These are phyloP conservation scores for Apiospora sp. DNA, from an alignment of 2,329 filamentous ascomycete genomes.

Conservation along the genomic window DNA sequence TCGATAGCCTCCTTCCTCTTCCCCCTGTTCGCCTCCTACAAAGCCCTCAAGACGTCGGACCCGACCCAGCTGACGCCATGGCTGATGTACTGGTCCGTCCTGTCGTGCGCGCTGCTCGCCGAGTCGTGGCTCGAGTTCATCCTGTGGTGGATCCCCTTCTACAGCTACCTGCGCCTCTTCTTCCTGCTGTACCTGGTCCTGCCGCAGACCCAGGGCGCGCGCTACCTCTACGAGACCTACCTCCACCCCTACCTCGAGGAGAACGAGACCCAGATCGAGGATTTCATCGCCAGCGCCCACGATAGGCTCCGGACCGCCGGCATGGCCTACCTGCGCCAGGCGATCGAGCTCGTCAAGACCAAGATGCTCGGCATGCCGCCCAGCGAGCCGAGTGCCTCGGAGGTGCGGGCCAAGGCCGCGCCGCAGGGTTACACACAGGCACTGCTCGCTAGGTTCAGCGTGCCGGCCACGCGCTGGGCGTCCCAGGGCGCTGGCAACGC, in stretches of 20 bases:
- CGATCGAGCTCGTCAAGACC: conserved; percentile 76
- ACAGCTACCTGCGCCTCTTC: conserved; percentile 86
- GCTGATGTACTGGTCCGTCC: conserved; percentile 99
- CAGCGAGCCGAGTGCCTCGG: conserved; percentile 44
- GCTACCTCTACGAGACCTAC: conserved; percentile 82
- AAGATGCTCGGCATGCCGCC: conserved; percentile 82
- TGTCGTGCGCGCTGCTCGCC: conserved; percentile 80
- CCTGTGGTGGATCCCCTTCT: conserved; percentile 91
- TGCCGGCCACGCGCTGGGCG: conserved; percentile 73
- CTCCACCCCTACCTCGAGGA: conserved; percentile 87
- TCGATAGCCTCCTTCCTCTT: conserved; percentile 90
- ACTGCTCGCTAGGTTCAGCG: conserved; percentile 84
- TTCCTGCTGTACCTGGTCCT: conserved; percentile 94
- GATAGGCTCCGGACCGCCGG: conserved; percentile 80
- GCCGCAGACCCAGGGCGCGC: conserved; percentile 95
- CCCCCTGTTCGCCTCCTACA: conserved; percentile 96
- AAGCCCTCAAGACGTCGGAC: conserved; percentile 92
- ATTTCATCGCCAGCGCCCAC: conserved; percentile 84
- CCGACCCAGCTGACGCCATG: conserved; percentile 92
- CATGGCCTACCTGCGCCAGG: conserved; percentile 75
- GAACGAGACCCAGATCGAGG: conserved; percentile 89
- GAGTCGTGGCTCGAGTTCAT: conserved; percentile 92
- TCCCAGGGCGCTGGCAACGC: conserved; percentile 49
- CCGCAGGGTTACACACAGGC: conserved; percentile 76
- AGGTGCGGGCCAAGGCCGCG: conserved; percentile 51